phyloP scores from a whole-genome alignment of 2,329 filamentous ascomycete species.

The Diplodia scrobiculata region DNA sequence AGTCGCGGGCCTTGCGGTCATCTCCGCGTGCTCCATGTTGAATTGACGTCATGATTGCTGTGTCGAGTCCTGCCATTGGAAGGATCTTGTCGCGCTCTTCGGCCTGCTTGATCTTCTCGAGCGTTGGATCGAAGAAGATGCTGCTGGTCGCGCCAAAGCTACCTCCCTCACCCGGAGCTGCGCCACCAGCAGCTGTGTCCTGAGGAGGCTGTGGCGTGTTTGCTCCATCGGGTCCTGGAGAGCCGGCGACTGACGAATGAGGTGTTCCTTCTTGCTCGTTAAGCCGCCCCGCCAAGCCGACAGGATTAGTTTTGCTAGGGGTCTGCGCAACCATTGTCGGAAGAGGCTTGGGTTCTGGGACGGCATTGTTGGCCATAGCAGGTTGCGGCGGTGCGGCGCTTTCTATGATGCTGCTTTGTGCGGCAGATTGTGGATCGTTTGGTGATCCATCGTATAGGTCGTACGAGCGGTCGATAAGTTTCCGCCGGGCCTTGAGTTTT shows the following conservation, averaged over 20 bases:
- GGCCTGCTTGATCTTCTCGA: slow-evolving; percentile 56
- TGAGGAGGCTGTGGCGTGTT: slow-evolving; percentile 55
- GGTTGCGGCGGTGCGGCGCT: slow-evolving; percentile 43
- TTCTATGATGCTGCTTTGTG: slow-evolving; percentile 70
- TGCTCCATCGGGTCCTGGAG: slow-evolving; percentile 81
- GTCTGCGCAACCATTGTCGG: slow-evolving; percentile 58
- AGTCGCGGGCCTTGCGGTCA: slow-evolving; percentile 89
- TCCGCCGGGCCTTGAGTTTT: slow-evolving; percentile 78
- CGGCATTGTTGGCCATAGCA: slow-evolving; percentile 6
- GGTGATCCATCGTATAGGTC: slow-evolving; percentile 92
- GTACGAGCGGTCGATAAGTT: slow-evolving; percentile 81
- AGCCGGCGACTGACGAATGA: slow-evolving; percentile 80
- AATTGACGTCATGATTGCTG: slow-evolving; percentile 87
- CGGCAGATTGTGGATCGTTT: slow-evolving; percentile 84
- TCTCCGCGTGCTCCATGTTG: slow-evolving; percentile 83
- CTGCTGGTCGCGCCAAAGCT: slow-evolving; percentile 51
- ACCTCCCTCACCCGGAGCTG: slow-evolving; percentile 47
- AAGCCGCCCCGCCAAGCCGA: slow-evolving; percentile 69
- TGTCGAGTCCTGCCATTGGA: slow-evolving; percentile 80
- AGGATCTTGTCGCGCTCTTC: slow-evolving; percentile 77
- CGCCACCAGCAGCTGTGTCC: slow-evolving; percentile 45
- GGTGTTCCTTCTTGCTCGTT: slow-evolving; percentile 74
- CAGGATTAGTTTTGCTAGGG: slow-evolving; percentile 59
- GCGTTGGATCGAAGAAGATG: slow-evolving; percentile 50
- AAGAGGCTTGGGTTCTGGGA: slow-evolving; percentile 34